Evolutionary conservation across 2,329 filamentous ascomycete genomes (phyloP).

Genomic region (Exophiala lecanii-corni): DNA sequence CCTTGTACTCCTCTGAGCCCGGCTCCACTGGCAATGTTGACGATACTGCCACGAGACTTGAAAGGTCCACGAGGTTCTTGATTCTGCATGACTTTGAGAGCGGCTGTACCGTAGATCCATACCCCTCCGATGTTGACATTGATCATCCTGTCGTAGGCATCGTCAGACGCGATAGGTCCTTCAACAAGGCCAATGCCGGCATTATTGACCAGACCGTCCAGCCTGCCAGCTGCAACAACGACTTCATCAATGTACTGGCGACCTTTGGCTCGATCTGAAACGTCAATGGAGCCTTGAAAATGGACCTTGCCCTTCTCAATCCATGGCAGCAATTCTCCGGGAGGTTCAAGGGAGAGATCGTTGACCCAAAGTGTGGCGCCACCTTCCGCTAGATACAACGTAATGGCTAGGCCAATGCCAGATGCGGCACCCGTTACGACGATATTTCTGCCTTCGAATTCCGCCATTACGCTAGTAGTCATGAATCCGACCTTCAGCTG

Average conservation of each 20-base stretch:
- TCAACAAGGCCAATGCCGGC: constrained; percentile 37
- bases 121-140: constrained; percentile 43
- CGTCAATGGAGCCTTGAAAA: constrained; percentile 14
- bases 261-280: constrained; percentile 2
- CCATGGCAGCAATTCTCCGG: constrained; percentile 10
- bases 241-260: constrained; percentile 44
- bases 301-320: constrained; percentile 15
- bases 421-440: constrained; percentile 63
- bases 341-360: constrained; percentile 8
- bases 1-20: constrained; percentile 12
- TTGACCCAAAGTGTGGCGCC: constrained; percentile 14
- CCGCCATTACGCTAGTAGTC: too few species aligned
- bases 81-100: constrained; percentile 42
- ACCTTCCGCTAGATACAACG: constrained; percentile 26
- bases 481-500: too few species aligned
- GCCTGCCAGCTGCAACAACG: constrained; percentile 48
- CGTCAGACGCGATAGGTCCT: constrained; percentile 39
- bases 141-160: constrained; percentile 40
- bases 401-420: constrained; percentile 60
- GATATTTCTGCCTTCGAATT: constrained; percentile 36
- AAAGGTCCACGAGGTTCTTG: constrained; percentile 33
- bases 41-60: constrained; percentile 14
- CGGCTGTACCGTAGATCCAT: constrained; percentile 42
- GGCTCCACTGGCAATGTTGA: constrained; percentile 19
- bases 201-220: constrained; percentile 30